phyloP scores from a whole-genome alignment of 2,329 filamentous ascomycete genomes.

The Massarina eburnea region DNA sequence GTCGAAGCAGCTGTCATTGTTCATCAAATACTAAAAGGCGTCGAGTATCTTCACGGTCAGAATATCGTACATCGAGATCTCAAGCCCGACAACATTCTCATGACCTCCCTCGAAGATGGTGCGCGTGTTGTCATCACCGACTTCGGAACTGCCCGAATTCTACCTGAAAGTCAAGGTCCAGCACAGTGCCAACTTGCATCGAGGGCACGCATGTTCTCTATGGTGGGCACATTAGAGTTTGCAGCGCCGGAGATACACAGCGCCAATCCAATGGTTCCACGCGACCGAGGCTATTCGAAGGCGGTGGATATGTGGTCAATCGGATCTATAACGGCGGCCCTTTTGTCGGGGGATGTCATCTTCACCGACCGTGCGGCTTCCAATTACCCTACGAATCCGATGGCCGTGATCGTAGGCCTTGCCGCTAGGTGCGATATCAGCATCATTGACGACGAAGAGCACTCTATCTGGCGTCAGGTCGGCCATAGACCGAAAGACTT shows the following conservation, averaged over 20 bases:
- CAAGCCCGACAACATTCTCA: constrained; percentile 65
- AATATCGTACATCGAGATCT: constrained; percentile 63
- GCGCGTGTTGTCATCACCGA: constrained; percentile 61
- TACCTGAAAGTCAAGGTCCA: constrained; percentile 22
- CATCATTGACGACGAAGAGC: constrained; percentile 43
- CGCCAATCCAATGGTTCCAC: constrained; percentile 27
- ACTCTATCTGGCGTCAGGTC: constrained; percentile 47
- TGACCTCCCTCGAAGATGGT: constrained; percentile 55
- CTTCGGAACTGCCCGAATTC: constrained; percentile 58
- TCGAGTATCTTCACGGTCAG: constrained; percentile 59
- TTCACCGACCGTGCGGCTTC: constrained; percentile 46
- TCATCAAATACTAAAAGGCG: constrained; percentile 57
- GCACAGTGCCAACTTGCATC: constrained; percentile 2
- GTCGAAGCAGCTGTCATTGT: constrained; percentile 57
- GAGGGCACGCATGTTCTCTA: constrained; percentile 53
- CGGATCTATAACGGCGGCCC: constrained; percentile 55
- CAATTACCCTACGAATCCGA: constrained; percentile 24
- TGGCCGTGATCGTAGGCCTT: constrained; percentile 33
- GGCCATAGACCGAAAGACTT: constrained; percentile 54
- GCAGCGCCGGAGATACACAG: constrained; percentile 54
- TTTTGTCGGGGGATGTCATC: constrained; percentile 55
- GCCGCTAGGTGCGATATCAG: constrained; percentile 47
- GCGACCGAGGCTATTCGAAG: constrained; percentile 54
- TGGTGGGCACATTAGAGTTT: constrained; percentile 60
- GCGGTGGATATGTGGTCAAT: constrained; percentile 65